Percentiles rank a stretch among this genome's conserved stretches.
Conservation (phyloP, 352 stramenopile genomes). For the Phytophthora pistaciae region DNA sequence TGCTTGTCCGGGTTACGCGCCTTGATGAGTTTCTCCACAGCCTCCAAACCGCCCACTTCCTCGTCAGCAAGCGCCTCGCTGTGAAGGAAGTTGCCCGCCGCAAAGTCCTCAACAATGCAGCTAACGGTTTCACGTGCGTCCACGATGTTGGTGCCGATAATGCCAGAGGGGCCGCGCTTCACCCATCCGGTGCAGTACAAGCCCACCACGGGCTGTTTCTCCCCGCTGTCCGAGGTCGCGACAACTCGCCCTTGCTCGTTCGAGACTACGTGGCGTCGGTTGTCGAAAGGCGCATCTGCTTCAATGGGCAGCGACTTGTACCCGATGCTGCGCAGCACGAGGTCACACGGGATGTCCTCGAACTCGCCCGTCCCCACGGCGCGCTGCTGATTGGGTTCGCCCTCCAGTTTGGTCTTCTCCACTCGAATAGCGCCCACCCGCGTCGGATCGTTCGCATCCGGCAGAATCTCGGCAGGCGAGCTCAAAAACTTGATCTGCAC, state of each 20-base stretch:
- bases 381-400: conserved; percentile 81
- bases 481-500: conserved; percentile 94
- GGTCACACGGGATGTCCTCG: conserved; percentile 82
- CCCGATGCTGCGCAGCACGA: conserved; percentile 87
- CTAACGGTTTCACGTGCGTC: conserved; percentile 97
- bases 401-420: conserved; percentile 91
- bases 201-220: conserved; percentile 61
- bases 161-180: conserved; percentile 97
- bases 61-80: conserved; percentile 19
- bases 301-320: conserved; percentile 93
- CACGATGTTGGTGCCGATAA: conserved; percentile 99
- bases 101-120: conserved; percentile 93
- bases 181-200: conserved; percentile 98
- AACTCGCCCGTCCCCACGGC: conserved; percentile 89
- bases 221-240: conserved; percentile 40
- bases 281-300: conserved; percentile 83
- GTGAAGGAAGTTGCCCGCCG: conserved; percentile 48
- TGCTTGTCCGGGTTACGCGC: conserved; percentile 65
- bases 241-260: conserved; percentile 75
- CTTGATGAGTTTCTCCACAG: conserved; percentile 57
- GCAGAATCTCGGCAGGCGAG: conserved; percentile 81
- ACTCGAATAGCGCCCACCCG: conserved; percentile 79
- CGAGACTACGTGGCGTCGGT: conserved; percentile 60
- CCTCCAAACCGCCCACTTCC: conserved; percentile 44
- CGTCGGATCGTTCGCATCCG: conserved; percentile 53